A percentile compares a stretch with the other conserved stretches of the same genome.
These are phyloP conservation scores for Verticillium dahliae DNA, from an alignment of 2,329 filamentous ascomycete genomes.

Conservation along the genomic window DNA sequence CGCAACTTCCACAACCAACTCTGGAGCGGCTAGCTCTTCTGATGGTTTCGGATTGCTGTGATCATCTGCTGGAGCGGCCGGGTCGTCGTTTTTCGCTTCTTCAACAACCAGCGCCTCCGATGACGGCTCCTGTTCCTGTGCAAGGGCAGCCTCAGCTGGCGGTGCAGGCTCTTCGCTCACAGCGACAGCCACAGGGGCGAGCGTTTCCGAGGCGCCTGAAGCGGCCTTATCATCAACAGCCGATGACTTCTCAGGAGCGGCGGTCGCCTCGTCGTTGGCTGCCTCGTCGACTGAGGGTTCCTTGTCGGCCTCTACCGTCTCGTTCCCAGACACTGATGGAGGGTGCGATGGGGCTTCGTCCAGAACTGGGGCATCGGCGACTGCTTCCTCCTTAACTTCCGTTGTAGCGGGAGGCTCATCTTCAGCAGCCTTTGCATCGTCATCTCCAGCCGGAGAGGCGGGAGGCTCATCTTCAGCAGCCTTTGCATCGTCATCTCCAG, in stretches of 20 bases:
- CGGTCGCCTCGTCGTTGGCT: neutral
- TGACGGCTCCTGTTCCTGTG: neutral
- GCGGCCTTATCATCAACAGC: neutral
- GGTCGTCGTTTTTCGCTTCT: neutral
- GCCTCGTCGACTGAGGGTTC: neutral
- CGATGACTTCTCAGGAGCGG: neutral
- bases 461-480: neutral
- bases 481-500: neutral
- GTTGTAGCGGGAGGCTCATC: neutral
- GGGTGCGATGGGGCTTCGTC: neutral
- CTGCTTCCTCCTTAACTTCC: neutral
- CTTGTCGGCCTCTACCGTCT: neutral
- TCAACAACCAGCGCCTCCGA: neutral
- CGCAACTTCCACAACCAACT: neutral
- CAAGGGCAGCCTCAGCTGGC: neutral
- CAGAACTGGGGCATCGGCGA: neutral
- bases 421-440: neutral
- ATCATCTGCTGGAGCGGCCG: neutral
- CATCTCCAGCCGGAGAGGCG: neutral
- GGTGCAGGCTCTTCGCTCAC: neutral
- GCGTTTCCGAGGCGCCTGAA: neutral
- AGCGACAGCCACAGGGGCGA: neutral
- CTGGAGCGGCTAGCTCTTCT: neutral
- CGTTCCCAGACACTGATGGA: neutral
- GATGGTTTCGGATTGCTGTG: neutral